Base-by-base conservation (phyloP, 208 protist genomes). In the Herpetomonas tarakana region DNA sequence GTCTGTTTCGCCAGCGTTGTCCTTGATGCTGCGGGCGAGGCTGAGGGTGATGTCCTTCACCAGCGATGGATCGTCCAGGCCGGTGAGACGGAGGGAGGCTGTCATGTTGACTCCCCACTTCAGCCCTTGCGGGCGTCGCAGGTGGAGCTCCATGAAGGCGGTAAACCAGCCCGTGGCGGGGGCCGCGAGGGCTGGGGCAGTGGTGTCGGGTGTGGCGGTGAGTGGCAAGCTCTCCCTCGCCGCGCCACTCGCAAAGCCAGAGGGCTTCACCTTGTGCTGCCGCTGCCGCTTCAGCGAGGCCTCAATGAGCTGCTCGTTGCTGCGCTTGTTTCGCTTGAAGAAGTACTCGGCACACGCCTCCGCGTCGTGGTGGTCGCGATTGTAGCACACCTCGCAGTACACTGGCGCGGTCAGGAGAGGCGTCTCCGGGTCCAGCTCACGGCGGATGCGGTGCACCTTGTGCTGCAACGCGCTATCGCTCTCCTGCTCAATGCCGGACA, bases 371-470 rank as follows among this genome's bases (percentile, higher is more conserved):
- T 95, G 89, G 58, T 83, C 76, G 3, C 76, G 64, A 54, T 78
- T 88, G 50, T 77, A 95, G 60, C 89, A 95, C 14, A 68, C 80
- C 7, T 55, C 38, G 65, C 88, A 94, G 78, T 82, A 94, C 28
- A 63, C 59, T 27, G 76, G 62, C 0, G 82, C 80, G 9, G 81
- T 84, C 39, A 94, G 58, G 39, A 80, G 46, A 25, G 60, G 38
- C 50, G 84, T 92, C 52, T 94, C 84, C 4, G 60, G 66, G 50
- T 94, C 88, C 19, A 93, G 63, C 72, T 95, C 83, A 12, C 85
- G 62, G 11, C 89, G 86, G 29, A 91, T 60, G 60, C 89, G 85
- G 52, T 95, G 89, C 16, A 95, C 68, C 60, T 93, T 95, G 68
- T 95, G 85, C 72, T 95, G 89, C 56, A 95, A 62, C 19, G 75